These are phyloP conservation scores for Echinochloa phyllopogon DNA, from an alignment of 176 grass and related monocot species.

Conservation along the genomic window DNA sequence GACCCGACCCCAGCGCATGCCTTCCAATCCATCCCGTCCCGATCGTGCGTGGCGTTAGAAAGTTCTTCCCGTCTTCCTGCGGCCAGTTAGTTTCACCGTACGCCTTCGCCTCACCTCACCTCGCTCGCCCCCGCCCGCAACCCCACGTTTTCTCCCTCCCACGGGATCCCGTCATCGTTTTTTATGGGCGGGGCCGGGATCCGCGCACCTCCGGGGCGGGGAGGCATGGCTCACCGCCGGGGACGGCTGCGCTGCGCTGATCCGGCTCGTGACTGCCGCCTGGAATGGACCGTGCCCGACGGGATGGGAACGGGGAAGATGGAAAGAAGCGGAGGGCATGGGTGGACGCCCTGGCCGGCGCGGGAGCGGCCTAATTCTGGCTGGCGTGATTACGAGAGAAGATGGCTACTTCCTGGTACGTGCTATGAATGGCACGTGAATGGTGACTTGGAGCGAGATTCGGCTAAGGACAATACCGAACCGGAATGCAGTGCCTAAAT, in stretches of 20 bases:
- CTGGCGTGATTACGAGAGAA: neutral
- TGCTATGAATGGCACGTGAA: constrained; percentile 11
- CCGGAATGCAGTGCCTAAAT: neutral
- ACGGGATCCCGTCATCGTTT: neutral
- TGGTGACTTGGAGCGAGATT: neutral
- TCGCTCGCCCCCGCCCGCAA: neutral
- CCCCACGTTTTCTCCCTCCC: constrained; percentile 8
- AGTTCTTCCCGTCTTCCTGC: constrained; percentile 39
- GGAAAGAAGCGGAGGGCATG: neutral
- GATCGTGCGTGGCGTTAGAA: constrained; percentile 22
- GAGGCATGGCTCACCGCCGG: neutral
- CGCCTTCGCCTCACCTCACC: constrained; percentile 1
- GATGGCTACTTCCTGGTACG: neutral
- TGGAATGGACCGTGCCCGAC: constrained; percentile 19
- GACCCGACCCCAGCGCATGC: neutral
- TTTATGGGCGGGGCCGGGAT: neutral
- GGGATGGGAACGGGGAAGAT: neutral
- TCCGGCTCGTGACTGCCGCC: neutral
- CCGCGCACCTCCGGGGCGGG: neutral
- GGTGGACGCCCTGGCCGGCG: neutral
- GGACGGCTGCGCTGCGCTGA: neutral
- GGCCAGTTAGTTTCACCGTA: neutral
- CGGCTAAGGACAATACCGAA: neutral
- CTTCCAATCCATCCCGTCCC: neutral
- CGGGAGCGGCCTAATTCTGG: neutral